Conservation (phyloP, 2,329 filamentous ascomycete species). For the Colletotrichum somersetense region DNA sequence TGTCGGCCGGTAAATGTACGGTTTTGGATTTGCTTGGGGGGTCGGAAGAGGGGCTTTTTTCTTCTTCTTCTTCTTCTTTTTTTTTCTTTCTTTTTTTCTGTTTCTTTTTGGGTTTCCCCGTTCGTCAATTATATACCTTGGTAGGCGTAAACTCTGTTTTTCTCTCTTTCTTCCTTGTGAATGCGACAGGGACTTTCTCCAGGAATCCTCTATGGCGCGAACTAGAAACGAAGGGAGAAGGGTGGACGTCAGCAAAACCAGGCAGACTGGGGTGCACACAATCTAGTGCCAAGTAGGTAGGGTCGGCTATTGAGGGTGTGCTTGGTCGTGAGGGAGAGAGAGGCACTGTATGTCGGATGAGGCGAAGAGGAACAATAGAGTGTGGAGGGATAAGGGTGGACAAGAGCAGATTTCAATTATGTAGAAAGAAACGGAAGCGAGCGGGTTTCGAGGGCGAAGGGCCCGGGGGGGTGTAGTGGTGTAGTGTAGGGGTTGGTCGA, state of each 20-base stretch:
- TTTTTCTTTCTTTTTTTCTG: not conserved
- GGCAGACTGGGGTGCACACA: conserved; percentile 22
- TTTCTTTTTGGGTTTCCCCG: conserved; percentile 7
- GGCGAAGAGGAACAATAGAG: conserved; percentile 15
- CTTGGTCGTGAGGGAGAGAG: conserved; percentile 19
- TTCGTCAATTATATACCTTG: conserved; percentile 38
- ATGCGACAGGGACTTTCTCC: conserved; percentile 39
- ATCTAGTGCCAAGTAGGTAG: conserved; percentile 12
- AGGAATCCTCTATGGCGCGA: conserved; percentile 40
- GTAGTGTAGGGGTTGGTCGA: no score
- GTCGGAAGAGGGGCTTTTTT: not conserved
- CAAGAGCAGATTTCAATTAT: conserved; percentile 6
- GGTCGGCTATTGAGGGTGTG: conserved; percentile 10
- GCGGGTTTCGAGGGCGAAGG: conserved; percentile 22
- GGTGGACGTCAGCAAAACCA: conserved; percentile 37
- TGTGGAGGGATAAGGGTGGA: conserved; percentile 25
- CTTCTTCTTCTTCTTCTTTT: no score
- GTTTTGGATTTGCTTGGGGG: conserved; percentile 7
- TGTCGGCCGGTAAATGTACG: conserved; percentile 6
- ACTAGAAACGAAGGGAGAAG: conserved; percentile 34
- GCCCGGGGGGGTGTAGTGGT: not conserved
- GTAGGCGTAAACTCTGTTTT: conserved; percentile 37
- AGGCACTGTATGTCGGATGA: not conserved
- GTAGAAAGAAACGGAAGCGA: conserved; percentile 34
- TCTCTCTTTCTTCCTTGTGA: not conserved